Evolutionary conservation across 345 rosid species (phyloP).

Genomic region (Dimocarpus longan): DNA sequence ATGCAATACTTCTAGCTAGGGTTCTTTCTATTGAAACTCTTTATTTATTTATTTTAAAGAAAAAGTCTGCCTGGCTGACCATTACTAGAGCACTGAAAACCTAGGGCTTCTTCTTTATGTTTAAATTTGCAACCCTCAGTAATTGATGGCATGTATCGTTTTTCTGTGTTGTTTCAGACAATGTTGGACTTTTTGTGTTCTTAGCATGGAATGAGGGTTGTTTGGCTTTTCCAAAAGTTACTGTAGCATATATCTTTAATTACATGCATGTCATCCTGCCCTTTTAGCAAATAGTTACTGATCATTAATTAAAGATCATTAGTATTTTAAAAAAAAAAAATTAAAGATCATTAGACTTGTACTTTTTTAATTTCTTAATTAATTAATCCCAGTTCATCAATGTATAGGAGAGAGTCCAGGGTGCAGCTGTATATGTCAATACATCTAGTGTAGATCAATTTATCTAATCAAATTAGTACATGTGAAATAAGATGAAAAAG

Average conservation of each 20-base stretch:
- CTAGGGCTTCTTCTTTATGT: conserved; percentile 21
- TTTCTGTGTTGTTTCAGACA: conserved; percentile 15
- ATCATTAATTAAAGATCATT: neutral
- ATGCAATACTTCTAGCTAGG: conserved; percentile 7
- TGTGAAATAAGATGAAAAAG: too few species aligned
- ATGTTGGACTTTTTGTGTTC: conserved; percentile 5
- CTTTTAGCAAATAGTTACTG: neutral
- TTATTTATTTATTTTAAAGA: neutral
- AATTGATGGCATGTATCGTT: neutral
- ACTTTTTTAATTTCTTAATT: neutral
- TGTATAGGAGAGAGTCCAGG: too few species aligned
- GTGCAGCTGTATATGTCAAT: too few species aligned
- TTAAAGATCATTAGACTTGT: neutral
- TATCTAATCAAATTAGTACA: too few species aligned
- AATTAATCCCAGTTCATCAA: neutral
- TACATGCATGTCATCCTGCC: neutral
- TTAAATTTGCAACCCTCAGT: neutral
- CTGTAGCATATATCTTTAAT: neutral
- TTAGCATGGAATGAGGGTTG: neutral
- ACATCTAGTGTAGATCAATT: too few species aligned
- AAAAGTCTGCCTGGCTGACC: neutral
- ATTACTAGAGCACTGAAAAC: conserved; percentile 32
- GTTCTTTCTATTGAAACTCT: neutral
- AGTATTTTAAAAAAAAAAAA: too few species aligned
- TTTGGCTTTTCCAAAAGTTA: neutral